Percentiles rank a stretch among this genome's conserved stretches.
Evolutionary conservation across 352 stramenopile genomes (phyloP).

Genomic region (Pythium sukuiense): DNA sequence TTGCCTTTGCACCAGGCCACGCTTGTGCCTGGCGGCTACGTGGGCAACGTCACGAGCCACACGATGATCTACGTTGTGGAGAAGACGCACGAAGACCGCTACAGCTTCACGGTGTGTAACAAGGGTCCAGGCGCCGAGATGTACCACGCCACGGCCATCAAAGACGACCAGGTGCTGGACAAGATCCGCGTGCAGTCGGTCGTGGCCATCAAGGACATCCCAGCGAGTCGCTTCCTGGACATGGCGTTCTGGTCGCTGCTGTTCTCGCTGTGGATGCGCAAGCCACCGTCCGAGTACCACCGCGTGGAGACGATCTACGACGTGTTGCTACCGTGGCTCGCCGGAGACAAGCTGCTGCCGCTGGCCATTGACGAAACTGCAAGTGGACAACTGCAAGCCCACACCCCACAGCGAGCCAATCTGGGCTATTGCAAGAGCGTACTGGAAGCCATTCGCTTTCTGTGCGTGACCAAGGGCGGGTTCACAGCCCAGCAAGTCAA

Average conservation of each 20-base stretch:
- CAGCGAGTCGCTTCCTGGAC: conserved; percentile 64
- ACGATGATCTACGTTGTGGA: conserved; percentile 86
- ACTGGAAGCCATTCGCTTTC: conserved; percentile 70
- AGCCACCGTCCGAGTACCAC: conserved; percentile 85
- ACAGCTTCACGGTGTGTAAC: conserved; percentile 88
- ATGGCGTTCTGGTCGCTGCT: conserved; percentile 85
- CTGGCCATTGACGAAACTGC: conserved; percentile 50
- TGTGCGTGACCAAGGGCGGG: conserved; percentile 55
- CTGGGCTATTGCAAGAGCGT: conserved; percentile 84
- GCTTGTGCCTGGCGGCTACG: conserved; percentile 76
- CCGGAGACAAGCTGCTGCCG: conserved; percentile 68
- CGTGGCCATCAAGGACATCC: conserved; percentile 67
- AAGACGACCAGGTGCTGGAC: conserved; percentile 27
- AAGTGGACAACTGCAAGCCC: conserved; percentile 24
- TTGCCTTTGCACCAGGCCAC: conserved; percentile 48
- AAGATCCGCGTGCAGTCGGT: conserved; percentile 84
- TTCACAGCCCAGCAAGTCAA: conserved; percentile 69
- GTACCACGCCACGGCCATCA: conserved; percentile 64
- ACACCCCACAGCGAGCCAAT: conserved; percentile 72
- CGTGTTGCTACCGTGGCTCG: conserved; percentile 87
- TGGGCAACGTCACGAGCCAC: conserved; percentile 70
- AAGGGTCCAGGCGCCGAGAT: conserved; percentile 82
- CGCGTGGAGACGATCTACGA: conserved; percentile 88
- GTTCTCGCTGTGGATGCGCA: conserved; percentile 85
- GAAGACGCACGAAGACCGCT: conserved; percentile 53